Percentiles rank a stretch among this genome's conserved stretches.
phyloP scores from a whole-genome alignment of 306 rosid genomes.

The Ochetophila trinervis region DNA sequence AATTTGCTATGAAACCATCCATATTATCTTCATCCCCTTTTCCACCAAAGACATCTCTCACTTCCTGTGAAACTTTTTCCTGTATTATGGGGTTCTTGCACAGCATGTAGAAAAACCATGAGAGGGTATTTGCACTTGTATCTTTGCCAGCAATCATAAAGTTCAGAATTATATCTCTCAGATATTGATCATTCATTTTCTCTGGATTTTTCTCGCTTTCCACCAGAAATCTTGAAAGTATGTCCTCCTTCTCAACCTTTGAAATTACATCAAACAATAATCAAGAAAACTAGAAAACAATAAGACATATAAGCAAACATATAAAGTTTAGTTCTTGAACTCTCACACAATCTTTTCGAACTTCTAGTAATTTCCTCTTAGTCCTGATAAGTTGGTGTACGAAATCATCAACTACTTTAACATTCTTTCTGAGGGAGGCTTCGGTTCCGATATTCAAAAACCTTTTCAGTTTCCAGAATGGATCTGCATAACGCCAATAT shows the following conservation, averaged over 20 bases:
- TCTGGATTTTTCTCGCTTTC: conserved; percentile 59
- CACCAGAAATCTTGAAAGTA: conserved; percentile 70
- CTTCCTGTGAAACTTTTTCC: conserved; percentile 61
- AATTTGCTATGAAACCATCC: conserved; percentile 41
- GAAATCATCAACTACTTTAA: conserved; percentile 45
- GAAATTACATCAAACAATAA: neutral
- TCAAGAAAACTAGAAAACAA: neutral
- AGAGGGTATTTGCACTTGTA: conserved; percentile 62
- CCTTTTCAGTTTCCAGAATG: conserved; percentile 65
- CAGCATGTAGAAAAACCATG: conserved; percentile 82
- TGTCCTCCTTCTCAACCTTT: conserved; percentile 64
- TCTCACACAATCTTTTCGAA: conserved; percentile 43
- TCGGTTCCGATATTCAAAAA: conserved; percentile 61
- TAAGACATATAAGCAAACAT: neutral
- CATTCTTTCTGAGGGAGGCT: conserved; percentile 48
- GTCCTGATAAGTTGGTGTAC: conserved; percentile 43
- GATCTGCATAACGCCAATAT: conserved; percentile 72
- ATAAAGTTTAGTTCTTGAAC: neutral
- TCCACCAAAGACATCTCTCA: conserved; percentile 42
- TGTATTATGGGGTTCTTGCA: conserved; percentile 73
- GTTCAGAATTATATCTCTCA: conserved; percentile 66
- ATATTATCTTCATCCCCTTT: conserved; percentile 29
- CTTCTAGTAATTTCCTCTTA: conserved; percentile 36
- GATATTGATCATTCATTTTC: conserved; percentile 52
- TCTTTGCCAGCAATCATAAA: conserved; percentile 81